Base-by-base conservation (phyloP, 805 yeast genomes). In the Candida xiaguanensis region DNA sequence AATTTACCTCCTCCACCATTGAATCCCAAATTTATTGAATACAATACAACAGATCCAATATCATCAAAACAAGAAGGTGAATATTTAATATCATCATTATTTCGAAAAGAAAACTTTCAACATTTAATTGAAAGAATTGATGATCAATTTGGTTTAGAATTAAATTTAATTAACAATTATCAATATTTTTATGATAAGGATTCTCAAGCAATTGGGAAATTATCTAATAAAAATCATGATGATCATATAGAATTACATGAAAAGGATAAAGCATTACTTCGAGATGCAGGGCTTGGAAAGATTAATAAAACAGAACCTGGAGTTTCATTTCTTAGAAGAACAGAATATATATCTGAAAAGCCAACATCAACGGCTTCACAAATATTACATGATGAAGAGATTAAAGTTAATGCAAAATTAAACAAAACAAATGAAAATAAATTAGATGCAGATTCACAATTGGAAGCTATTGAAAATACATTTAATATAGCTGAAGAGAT, bases 1-100 rank as follows among this genome's bases (percentile, higher is more conserved):
- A 85, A 79, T 52, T 70, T 93, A 17, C 99, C 99, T 5, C 90
- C 96, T 2, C 98, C 98, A 8, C 84, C 91, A 17, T 73, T 93
- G 45, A 88, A 95, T 33, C 97, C 99, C 22, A 87, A 85, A 58
- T 73, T 90, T 41, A 61, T 93, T 38, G 75, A 80, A 36, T 76
- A 80, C 48, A 58, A 63, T 53, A 55, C 66, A 18, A 65, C 68
- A 9, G 67, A 63, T 38, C 50, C 47, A 34, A 48, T 50, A 29
- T 57, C 56, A 57, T 66, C 61, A 50, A 70, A 52, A 35, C 50
- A 54, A 34, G 75, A 71, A 43, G 56, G 61, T 12, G 66, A 62
- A 43, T 74, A 75, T 39, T 70, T 87, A 39, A 64, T 91, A 47
- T 72, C 89, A 2, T 77, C 91, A 2, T 66, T 82, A 41, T 84